phyloP scores from a whole-genome alignment of 148 eudicot species.

The Limonium bicolor region DNA sequence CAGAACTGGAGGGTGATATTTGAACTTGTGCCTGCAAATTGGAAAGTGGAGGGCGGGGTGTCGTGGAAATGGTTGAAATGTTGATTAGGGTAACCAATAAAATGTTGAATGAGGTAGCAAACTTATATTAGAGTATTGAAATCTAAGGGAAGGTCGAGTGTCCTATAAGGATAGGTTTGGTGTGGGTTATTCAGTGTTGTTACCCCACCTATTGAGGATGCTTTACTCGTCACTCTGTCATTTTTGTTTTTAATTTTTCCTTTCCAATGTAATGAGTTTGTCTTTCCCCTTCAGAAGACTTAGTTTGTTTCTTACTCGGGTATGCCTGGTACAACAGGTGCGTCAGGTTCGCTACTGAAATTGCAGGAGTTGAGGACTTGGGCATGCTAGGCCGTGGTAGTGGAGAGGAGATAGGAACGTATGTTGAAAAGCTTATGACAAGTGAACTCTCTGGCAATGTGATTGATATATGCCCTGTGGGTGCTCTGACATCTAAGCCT shows the following conservation, averaged over 20 bases:
- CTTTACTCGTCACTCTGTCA: too few relatives aligned
- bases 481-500: constrained; percentile 96
- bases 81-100: too few relatives aligned
- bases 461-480: constrained; percentile 97
- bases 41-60: too few relatives aligned
- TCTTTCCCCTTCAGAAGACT: background rate
- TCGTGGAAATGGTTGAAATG: too few relatives aligned
- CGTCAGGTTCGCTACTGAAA: constrained; percentile 91
- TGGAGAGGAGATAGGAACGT: constrained; percentile 97
- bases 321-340: constrained; percentile 36
- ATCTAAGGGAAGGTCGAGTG: background rate
- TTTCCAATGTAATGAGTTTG: background rate
- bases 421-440: constrained; percentile 89
- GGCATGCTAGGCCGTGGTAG: constrained; percentile 99
- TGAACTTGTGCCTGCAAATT: too few relatives aligned
- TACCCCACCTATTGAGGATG: too few relatives aligned
- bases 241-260: background rate
- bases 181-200: background rate
- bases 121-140: background rate
- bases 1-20: too few relatives aligned
- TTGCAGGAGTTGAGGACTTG: constrained; percentile 92
- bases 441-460: constrained; percentile 98
- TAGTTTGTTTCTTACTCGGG: background rate
- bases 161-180: background rate
- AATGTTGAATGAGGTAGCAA: background rate